Evolutionary conservation across 495 filamentous ascomycete genomes (phyloP).

Genomic region (Friedmanniomyces endolithicus): DNA sequence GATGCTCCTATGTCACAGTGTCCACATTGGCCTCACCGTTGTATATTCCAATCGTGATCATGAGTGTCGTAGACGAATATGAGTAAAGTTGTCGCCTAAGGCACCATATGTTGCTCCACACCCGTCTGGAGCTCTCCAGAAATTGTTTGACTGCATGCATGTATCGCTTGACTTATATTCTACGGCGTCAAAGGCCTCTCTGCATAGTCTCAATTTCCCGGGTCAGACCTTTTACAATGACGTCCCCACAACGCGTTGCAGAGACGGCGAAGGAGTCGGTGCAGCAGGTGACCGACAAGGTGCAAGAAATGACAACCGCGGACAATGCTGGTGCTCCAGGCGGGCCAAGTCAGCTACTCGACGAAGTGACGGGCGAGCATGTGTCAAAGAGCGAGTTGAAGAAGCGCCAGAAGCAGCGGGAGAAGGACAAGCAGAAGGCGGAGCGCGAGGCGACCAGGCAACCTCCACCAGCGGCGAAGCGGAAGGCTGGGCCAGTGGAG

Average conservation of each 20-base stretch:
- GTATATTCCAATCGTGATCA: too few species aligned
- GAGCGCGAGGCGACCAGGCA: conserved; percentile 53
- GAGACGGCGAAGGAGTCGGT: conserved; percentile 18
- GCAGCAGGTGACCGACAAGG: conserved; percentile 17
- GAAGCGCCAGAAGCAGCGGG: conserved; percentile 85
- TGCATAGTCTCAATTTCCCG: too few species aligned
- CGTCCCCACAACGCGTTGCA: conserved; percentile 12
- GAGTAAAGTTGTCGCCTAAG: too few species aligned
- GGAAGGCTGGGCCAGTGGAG: conserved; percentile 53
- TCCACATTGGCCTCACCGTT: too few species aligned
- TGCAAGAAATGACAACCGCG: conserved; percentile 13
- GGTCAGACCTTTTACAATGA: neutral
- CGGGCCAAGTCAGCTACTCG: conserved; percentile 22
- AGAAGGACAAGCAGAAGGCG: conserved; percentile 75
- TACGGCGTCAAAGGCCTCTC: too few species aligned
- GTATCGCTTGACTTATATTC: too few species aligned
- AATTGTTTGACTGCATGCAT: too few species aligned
- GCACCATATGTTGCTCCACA: too few species aligned
- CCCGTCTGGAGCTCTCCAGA: too few species aligned
- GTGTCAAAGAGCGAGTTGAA: conserved; percentile 45
- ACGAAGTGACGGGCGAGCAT: conserved; percentile 32
- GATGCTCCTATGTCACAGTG: too few species aligned
- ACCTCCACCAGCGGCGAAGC: conserved; percentile 52
- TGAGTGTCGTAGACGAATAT: too few species aligned
- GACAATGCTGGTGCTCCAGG: conserved; percentile 2